A percentile compares a stretch with the other conserved stretches of the same genome.
phyloP scores from a whole-genome alignment of 352 stramenopile genomes.

The Phytophthora litchii region DNA sequence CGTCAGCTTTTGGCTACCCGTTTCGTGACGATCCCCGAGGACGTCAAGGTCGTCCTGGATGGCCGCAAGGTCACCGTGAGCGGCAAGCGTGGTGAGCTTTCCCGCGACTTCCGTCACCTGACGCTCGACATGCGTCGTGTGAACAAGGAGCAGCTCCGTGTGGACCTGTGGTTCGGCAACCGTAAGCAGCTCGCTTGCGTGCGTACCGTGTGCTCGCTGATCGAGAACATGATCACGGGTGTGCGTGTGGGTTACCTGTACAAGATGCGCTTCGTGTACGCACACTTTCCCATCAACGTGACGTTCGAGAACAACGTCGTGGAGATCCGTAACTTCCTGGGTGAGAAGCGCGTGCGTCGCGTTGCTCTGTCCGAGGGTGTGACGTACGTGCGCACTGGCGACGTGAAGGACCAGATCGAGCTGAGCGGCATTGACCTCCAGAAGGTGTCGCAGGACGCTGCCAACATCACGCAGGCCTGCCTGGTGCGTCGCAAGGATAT shows the following conservation, averaged over 20 bases:
- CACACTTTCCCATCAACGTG: constrained; percentile 99
- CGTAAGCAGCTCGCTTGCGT: constrained; percentile 98
- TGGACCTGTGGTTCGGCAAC: constrained; percentile 99
- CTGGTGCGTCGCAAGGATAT: constrained; percentile 94
- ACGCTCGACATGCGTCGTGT: constrained; percentile 95
- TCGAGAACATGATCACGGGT: constrained; percentile 99
- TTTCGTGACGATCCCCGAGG: constrained; percentile 94
- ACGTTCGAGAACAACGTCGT: constrained; percentile 93
- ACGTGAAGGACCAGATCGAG: constrained; percentile 99
- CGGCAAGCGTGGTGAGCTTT: constrained; percentile 95
- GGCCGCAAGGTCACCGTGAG: constrained; percentile 95
- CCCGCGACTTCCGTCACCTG: constrained; percentile 98
- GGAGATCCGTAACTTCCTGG: constrained; percentile 99
- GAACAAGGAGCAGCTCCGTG: constrained; percentile 92
- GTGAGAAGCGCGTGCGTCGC: constrained; percentile 98
- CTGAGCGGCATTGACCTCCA: constrained; percentile 98
- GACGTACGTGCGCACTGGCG: constrained; percentile 93
- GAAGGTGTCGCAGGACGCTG: constrained; percentile 93
- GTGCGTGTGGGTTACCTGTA: constrained; percentile 98
- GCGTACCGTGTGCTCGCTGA: constrained; percentile 98
- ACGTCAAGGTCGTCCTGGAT: constrained; percentile 94
- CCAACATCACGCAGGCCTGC: constrained; percentile 88
- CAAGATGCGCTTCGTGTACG: constrained; percentile 99
- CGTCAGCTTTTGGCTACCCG: constrained; percentile 93
- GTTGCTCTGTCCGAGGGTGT: constrained; percentile 95